A percentile compares a stretch with the other conserved stretches of the same genome.
Evolutionary conservation across 805 yeast genomes (phyloP).

Genomic region (Suhomyces canberraensis): DNA sequence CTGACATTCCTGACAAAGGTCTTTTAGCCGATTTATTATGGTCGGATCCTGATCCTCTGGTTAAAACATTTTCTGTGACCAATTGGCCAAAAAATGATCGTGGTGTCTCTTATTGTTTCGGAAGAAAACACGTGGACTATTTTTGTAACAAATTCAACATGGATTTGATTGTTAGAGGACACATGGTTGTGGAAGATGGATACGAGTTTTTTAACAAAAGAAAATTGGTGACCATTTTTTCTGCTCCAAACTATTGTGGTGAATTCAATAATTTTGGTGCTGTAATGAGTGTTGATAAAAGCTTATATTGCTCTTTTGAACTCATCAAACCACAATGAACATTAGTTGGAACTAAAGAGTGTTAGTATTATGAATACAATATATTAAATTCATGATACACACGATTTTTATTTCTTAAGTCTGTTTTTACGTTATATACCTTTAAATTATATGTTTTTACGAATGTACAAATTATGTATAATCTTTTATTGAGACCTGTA

Average conservation of each 20-base stretch:
- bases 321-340: constrained; percentile 53
- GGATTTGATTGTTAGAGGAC: constrained; percentile 78
- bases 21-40: constrained; percentile 73
- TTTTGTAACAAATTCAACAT: constrained; percentile 65
- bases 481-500: background rate
- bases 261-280: constrained; percentile 81
- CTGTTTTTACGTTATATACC: constrained; percentile 11
- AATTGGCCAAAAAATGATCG: constrained; percentile 83
- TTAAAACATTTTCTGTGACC: constrained; percentile 28
- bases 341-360: constrained; percentile 3
- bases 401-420: constrained; percentile 2
- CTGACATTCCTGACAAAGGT: constrained; percentile 81
- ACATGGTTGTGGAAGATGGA: constrained; percentile 89
- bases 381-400: constrained; percentile 1
- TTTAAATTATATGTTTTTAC: background rate
- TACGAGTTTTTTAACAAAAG: constrained; percentile 77
- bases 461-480: background rate
- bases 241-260: constrained; percentile 84
- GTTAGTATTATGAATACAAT: constrained; percentile 1
- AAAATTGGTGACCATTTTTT: constrained; percentile 72
- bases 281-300: constrained; percentile 68
- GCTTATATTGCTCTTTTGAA: constrained; percentile 68
- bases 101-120: constrained; percentile 79
- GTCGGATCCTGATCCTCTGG: constrained; percentile 71
- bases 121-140: constrained; percentile 66